Conservation (phyloP, 2,329 filamentous ascomycete species). For the Neoscytalidium dimidiatum region DNA sequence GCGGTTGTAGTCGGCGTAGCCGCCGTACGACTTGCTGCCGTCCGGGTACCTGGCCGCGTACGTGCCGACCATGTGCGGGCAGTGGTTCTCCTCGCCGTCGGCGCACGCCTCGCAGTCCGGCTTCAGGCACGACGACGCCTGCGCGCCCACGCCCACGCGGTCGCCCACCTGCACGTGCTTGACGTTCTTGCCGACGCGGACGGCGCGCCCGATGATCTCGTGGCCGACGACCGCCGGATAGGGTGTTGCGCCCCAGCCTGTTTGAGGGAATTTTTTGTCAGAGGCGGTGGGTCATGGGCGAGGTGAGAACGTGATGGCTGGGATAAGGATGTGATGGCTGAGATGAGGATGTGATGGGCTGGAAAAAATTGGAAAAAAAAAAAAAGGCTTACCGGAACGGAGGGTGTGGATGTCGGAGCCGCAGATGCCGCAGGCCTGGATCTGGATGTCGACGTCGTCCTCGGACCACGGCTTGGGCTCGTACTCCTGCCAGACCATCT, state of each 20-base stretch:
- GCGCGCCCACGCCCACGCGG: slow-evolving; percentile 56
- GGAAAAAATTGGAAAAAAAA: too few relatives aligned
- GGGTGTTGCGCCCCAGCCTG: slow-evolving; percentile 48
- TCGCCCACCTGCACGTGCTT: slow-evolving; percentile 60
- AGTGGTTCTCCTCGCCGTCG: slow-evolving; percentile 47
- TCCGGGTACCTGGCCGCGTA: slow-evolving; percentile 61
- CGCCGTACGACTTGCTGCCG: slow-evolving; percentile 68
- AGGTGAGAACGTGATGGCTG: too few relatives aligned
- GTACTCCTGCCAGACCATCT: slow-evolving; percentile 56
- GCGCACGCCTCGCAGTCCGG: slow-evolving; percentile 56
- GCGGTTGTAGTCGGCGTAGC: slow-evolving; percentile 58
- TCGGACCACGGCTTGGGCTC: slow-evolving; percentile 45
- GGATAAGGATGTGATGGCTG: too few relatives aligned
- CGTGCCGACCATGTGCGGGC: slow-evolving; percentile 55
- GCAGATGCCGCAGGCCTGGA: slow-evolving; percentile 43
- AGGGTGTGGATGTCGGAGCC: slow-evolving; percentile 21
- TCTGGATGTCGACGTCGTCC: slow-evolving; percentile 43
- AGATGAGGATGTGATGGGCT: too few relatives aligned
- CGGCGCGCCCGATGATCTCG: slow-evolving; percentile 44
- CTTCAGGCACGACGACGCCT: slow-evolving; percentile 50
- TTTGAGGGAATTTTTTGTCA: slow-evolving; percentile 32
- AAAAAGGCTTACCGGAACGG: slow-evolving; percentile 3
- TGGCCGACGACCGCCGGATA: slow-evolving; percentile 46
- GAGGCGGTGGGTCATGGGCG: too few relatives aligned
- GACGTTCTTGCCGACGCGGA: slow-evolving; percentile 36